Percentiles rank a stretch among this genome's conserved stretches.
Evolutionary conservation across 768 basidiomycete genomes (phyloP).

Genomic region (Strobilomyces confusus): DNA sequence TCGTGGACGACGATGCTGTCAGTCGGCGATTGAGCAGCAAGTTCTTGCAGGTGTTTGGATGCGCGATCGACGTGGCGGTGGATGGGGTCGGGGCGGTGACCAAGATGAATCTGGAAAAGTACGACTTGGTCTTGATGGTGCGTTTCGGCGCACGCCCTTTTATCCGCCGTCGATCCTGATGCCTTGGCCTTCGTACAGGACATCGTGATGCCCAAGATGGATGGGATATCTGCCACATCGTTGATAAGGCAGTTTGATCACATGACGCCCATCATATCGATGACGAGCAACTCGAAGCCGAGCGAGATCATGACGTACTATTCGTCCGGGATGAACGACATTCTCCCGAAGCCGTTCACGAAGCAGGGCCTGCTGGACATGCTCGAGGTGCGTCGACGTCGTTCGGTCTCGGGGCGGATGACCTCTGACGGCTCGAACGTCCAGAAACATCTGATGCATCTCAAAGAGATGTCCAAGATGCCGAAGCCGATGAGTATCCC

Average conservation of each 20-base stretch:
- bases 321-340: constrained; percentile 86
- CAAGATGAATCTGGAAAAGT: constrained; percentile 96
- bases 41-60: constrained; percentile 94
- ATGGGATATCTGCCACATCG: constrained; percentile 87
- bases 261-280: constrained; percentile 95
- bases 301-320: constrained; percentile 84
- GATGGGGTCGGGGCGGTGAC: constrained; percentile 90
- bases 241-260: constrained; percentile 93
- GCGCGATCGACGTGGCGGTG: constrained; percentile 90
- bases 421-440: neutral
- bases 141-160: constrained; percentile 23
- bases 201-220: constrained; percentile 90
- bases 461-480: constrained; percentile 70
- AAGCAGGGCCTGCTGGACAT: constrained; percentile 86
- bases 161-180: neutral
- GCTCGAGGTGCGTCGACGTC: constrained; percentile 62
- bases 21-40: constrained; percentile 85
- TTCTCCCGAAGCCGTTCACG: constrained; percentile 96
- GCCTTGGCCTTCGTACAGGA: constrained; percentile 47
- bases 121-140: constrained; percentile 94
- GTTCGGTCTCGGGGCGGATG: neutral
- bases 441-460: constrained; percentile 83
- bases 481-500: constrained; percentile 62
- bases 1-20: constrained; percentile 96
- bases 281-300: constrained; percentile 94